Evolutionary conservation across 495 filamentous ascomycete genomes (phyloP).

Genomic region (Extremus antarcticus): DNA sequence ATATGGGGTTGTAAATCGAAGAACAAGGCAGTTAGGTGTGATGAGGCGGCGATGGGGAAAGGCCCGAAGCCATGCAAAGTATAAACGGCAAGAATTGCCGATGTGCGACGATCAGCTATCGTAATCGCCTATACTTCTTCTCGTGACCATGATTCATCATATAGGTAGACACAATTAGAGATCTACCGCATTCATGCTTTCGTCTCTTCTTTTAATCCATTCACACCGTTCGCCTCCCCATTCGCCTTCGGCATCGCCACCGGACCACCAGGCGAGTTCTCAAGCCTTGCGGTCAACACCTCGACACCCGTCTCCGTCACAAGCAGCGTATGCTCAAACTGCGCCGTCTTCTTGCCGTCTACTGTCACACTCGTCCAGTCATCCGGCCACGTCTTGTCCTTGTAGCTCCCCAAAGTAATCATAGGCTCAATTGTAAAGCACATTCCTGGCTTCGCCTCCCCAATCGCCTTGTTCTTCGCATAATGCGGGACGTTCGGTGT

Average conservation of each 20-base stretch:
- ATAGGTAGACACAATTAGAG: too few species aligned
- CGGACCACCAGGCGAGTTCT: slow-evolving; percentile 75
- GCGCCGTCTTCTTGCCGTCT: slow-evolving; percentile 31
- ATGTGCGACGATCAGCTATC: too few species aligned
- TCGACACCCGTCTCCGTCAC: slow-evolving; percentile 93
- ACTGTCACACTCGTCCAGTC: slow-evolving; percentile 37
- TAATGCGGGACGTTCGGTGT: slow-evolving; percentile 37
- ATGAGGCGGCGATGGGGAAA: too few species aligned
- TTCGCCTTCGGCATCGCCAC: slow-evolving; percentile 50
- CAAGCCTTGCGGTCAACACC: slow-evolving; percentile 72
- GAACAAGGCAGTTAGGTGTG: too few species aligned
- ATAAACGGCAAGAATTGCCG: too few species aligned
- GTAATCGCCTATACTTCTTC: too few species aligned
- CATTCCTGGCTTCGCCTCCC: slow-evolving; percentile 34
- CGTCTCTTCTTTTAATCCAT: too few species aligned
- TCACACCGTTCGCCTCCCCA: slow-evolving; percentile 11
- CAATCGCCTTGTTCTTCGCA: slow-evolving; percentile 37
- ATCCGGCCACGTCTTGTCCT: slow-evolving; percentile 37
- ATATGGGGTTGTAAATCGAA: too few species aligned
- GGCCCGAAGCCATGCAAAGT: too few species aligned
- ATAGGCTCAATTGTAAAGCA: slow-evolving; percentile 38
- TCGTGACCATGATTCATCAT: too few species aligned
- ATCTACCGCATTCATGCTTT: too few species aligned
- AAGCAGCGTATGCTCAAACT: slow-evolving; percentile 76
- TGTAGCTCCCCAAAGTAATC: slow-evolving; percentile 33